phyloP scores from a whole-genome alignment of 2,329 filamentous ascomycete species.

The Capronia coronata region DNA sequence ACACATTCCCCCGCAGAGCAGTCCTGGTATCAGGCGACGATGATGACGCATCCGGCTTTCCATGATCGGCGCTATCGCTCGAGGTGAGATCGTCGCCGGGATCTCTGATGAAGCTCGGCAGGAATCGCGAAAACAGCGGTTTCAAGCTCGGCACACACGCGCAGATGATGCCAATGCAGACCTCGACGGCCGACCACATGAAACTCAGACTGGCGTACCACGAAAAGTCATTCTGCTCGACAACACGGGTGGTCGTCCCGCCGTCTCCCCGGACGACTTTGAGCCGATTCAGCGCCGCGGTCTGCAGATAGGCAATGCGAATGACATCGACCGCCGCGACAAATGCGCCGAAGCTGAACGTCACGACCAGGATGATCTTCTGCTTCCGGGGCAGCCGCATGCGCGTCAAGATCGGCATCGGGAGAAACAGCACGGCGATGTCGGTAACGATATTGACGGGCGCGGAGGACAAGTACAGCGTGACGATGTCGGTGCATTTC shows the following conservation, averaged over 20 bases:
- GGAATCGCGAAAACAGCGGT: conserved; percentile 63
- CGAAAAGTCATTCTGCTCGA: conserved; percentile 44
- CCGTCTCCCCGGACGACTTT: conserved; percentile 35
- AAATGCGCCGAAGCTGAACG: conserved; percentile 81
- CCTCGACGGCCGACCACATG: conserved; percentile 92
- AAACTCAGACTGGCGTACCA: conserved; percentile 78
- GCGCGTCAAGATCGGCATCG: conserved; percentile 77
- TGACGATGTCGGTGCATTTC: conserved; percentile 56
- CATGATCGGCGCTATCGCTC: conserved; percentile 9
- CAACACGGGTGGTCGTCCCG: conserved; percentile 22
- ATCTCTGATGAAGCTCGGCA: conserved; percentile 53
- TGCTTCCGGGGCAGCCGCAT: conserved; percentile 81
- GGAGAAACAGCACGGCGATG: conserved; percentile 76
- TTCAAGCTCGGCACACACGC: conserved; percentile 91
- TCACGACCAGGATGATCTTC: conserved; percentile 78
- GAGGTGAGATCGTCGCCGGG: conserved; percentile 29
- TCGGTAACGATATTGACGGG: conserved; percentile 91
- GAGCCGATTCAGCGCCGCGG: conserved; percentile 51
- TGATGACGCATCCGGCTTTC: conserved; percentile 20
- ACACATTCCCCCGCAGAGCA: conserved; percentile 10
- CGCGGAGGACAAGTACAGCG: conserved; percentile 64
- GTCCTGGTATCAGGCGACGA: not conserved
- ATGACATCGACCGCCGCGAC: conserved; percentile 83
- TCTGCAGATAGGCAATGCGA: conserved; percentile 81
- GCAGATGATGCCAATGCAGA: conserved; percentile 83